A percentile compares a stretch with the other conserved stretches of the same genome.
Conservation (phyloP, 169 alveolate genomes). For the Plasmodium coatneyi region DNA sequence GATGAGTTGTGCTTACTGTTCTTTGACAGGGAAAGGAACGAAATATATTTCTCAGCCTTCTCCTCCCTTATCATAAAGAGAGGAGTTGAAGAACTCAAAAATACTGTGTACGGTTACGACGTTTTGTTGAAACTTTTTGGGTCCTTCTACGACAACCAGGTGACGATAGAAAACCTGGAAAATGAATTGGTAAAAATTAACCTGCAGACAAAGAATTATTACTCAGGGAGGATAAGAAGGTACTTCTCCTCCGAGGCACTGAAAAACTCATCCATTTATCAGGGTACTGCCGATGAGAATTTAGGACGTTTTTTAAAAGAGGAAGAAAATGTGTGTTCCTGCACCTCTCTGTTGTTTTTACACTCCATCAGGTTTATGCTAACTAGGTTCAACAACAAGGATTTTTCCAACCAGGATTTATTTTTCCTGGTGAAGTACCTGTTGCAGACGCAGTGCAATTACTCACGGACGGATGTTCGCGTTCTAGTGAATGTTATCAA, state of each 20-base stretch:
- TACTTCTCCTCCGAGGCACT: constrained; percentile 11
- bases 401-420: constrained; percentile 38
- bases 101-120: constrained; percentile 59
- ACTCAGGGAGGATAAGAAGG: constrained; percentile 26
- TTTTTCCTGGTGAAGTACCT: constrained; percentile 54
- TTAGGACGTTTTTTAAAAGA: constrained; percentile 14
- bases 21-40: constrained; percentile 13
- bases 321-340: constrained; percentile 42
- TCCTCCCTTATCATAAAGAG: constrained; percentile 36
- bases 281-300: constrained; percentile 3
- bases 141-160: constrained; percentile 8
- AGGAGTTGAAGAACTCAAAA: constrained; percentile 51
- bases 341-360: constrained; percentile 53
- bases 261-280: not conserved
- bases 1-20: constrained; percentile 57
- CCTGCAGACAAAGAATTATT: constrained; percentile 33
- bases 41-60: constrained; percentile 44
- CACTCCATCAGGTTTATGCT: constrained; percentile 51
- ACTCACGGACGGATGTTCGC: not conserved
- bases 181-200: constrained; percentile 44
- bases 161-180: constrained; percentile 38
- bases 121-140: constrained; percentile 21
- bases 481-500: constrained; percentile 49
- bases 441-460: constrained; percentile 42
- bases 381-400: constrained; percentile 5